These are phyloP conservation scores for Arthrobotrys musiformis DNA, from an alignment of 2,329 filamentous ascomycete species.

Conservation along the genomic window DNA sequence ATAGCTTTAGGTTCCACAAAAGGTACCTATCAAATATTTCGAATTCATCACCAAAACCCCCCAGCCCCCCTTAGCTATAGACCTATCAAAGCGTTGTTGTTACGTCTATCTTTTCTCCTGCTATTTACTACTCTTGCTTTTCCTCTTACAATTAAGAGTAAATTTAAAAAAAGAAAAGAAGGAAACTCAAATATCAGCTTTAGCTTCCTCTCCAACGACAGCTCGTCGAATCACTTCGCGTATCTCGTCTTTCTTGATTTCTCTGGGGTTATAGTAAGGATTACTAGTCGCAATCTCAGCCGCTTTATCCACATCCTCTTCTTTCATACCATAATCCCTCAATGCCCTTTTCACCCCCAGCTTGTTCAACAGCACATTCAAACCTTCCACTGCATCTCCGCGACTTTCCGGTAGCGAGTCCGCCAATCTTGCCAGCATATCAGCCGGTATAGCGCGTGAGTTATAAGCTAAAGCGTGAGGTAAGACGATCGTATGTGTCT, in stretches of 20 bases:
- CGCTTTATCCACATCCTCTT: constrained; percentile 71
- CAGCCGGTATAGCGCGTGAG: constrained; percentile 67
- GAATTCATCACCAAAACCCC: too few species aligned
- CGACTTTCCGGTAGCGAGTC: constrained; percentile 69
- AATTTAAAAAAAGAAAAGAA: not conserved
- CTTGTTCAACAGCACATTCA: constrained; percentile 69
- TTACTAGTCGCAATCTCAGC: constrained; percentile 70
- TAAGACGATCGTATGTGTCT: constrained; percentile 73
- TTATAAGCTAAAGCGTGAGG: constrained; percentile 74
- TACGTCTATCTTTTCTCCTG: constrained; percentile 13
- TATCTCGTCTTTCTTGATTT: constrained; percentile 67
- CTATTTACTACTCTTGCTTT: not conserved
- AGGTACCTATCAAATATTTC: constrained; percentile 25
- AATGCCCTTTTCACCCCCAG: constrained; percentile 68
- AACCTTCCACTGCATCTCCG: constrained; percentile 69
- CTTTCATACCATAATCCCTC: constrained; percentile 70
- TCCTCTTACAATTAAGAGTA: too few species aligned
- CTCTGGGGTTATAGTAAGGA: constrained; percentile 71
- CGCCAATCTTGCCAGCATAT: constrained; percentile 68
- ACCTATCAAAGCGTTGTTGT: constrained; percentile 24
- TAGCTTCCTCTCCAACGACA: constrained; percentile 71
- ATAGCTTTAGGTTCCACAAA: constrained; percentile 16
- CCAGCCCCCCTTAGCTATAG: not conserved
- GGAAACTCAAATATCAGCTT: constrained; percentile 65
- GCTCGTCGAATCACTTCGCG: constrained; percentile 70